Base-by-base conservation (phyloP, 768 basidiomycete species). In the Lactarius vividus region DNA sequence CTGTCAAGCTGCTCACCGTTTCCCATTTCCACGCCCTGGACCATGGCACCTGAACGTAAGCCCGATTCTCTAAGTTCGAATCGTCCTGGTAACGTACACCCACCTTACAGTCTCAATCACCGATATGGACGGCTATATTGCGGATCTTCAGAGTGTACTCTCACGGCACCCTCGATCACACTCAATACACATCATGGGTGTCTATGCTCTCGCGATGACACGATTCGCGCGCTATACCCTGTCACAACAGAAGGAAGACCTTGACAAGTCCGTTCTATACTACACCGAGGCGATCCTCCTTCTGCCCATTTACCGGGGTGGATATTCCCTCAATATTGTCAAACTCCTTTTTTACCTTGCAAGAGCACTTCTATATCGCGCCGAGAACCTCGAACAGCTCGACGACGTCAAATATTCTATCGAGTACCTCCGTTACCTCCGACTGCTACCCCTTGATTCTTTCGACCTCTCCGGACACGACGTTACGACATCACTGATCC, bases 371-470 rank as follows among this genome's bases (percentile, higher is more conserved):
- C 44, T 46, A n/a, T 2, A 4, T 10, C 44, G 44, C 44, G 23
- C 9, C 44, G 3, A 23, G 20, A 4, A n/a, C 10, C 23, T 46
- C 4, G n/a, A 23, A 10, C 44, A 23, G 3, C n/a, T n/a, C n/a
- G 44, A 46, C 0, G 44, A 20, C 44, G 1, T 46, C 44, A 46
- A 46, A 11, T 46, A 46, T 4, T 46, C n/a, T n/a, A 23, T 46
- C 44, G 44, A 23, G n/a, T 46, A 46, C 44, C n/a, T 46, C n/a
- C 44, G n/a, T 10, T 46, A 46, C 44, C 20, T 46, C 20, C 89
- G 87, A 23, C 0, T n/a, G 11, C 20, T 23, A 0, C 44, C 44
- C 44, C 44, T 46, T 20, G n/a, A 46, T 11, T n/a, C n/a, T 3
- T 46, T 23, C 44, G n/a, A 46, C n/a, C 9, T 46, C 10, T 9